Evolutionary conservation across 2,329 filamentous ascomycete species (phyloP).

Genomic region (Aspergillus pseudoglaucus): DNA sequence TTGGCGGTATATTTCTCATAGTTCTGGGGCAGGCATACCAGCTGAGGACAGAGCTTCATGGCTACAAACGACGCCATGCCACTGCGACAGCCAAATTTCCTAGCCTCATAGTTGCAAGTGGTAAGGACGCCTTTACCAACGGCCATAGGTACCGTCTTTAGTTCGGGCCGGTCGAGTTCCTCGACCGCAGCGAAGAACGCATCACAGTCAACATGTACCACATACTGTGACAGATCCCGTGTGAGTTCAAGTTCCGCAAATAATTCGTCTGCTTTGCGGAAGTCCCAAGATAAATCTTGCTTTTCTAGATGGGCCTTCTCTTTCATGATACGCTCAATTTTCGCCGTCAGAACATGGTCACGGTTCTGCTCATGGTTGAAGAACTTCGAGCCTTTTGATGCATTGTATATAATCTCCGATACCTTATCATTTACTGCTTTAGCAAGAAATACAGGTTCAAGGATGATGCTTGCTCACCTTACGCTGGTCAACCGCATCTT

Average conservation of each 20-base stretch:
- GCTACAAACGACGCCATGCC: constrained; percentile 97
- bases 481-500: constrained; percentile 85
- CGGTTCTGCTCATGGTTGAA: constrained; percentile 84
- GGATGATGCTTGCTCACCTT: constrained; percentile 51
- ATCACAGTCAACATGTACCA: constrained; percentile 94
- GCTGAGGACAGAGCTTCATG: constrained; percentile 81
- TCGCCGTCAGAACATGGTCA: constrained; percentile 75
- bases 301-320: constrained; percentile 71
- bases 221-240: constrained; percentile 73
- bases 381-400: constrained; percentile 92
- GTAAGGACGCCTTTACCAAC: constrained; percentile 70
- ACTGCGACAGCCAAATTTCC: constrained; percentile 82
- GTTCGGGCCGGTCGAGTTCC: constrained; percentile 72
- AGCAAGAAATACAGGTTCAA: constrained; percentile 1
- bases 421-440: constrained; percentile 49
- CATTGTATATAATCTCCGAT: constrained; percentile 93
- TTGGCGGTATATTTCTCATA: constrained; percentile 89
- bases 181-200: constrained; percentile 97
- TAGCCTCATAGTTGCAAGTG: constrained; percentile 80
- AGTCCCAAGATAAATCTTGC: constrained; percentile 65
- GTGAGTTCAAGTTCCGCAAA: constrained; percentile 71
- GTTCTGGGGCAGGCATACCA: constrained; percentile 76
- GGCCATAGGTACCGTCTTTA: constrained; percentile 81
- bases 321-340: constrained; percentile 71
- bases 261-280: constrained; percentile 71